Percentiles rank a stretch among this genome's conserved stretches.
phyloP scores from a whole-genome alignment of 2,329 filamentous ascomycete species.

The Claviceps fusiformis region DNA sequence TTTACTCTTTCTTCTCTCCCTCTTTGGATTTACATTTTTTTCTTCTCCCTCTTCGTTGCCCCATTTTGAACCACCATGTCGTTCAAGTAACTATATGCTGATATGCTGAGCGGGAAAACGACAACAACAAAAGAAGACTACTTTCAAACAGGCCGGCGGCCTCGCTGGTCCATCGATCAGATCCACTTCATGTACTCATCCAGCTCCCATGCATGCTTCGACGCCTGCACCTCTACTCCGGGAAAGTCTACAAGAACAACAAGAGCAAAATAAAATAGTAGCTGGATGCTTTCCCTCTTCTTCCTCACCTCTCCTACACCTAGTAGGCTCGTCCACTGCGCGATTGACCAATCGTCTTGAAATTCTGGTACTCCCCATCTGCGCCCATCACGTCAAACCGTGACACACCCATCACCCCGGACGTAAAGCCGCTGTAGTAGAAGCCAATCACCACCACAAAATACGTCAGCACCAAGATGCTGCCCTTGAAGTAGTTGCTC shows the following conservation, averaged over 20 bases:
- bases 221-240: background rate
- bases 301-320: background rate
- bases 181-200: no score
- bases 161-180: no score
- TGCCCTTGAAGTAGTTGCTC: slow-evolving; percentile 99
- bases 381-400: slow-evolving; percentile 41
- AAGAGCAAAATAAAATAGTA: no score
- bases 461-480: slow-evolving; percentile 85
- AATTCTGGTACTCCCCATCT: slow-evolving; percentile 35
- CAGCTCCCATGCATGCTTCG: background rate
- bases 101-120: no score
- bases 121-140: no score
- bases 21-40: no score
- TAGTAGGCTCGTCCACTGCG: background rate
- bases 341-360: slow-evolving; percentile 35
- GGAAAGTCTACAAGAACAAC: background rate
- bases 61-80: no score
- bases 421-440: slow-evolving; percentile 58
- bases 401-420: slow-evolving; percentile 28
- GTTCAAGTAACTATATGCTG: no score
- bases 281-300: background rate
- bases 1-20: no score
- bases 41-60: no score
- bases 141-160: no score
- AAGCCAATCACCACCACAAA: slow-evolving; percentile 85